phyloP scores from a whole-genome alignment of 768 basidiomycete species.

The Lyophyllum decastes region DNA sequence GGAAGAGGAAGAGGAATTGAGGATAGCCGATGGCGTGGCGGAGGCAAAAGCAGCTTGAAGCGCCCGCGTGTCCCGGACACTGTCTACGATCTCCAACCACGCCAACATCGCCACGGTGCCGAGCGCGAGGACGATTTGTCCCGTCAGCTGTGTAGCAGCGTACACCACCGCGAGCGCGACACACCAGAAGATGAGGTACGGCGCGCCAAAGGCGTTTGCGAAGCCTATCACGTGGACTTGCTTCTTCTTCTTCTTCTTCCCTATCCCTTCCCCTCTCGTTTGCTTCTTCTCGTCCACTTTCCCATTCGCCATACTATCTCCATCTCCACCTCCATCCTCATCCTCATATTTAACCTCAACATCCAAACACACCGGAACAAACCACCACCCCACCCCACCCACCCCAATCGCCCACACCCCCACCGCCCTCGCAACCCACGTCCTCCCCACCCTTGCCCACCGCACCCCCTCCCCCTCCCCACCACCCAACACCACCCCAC shows the following conservation, averaged over 20 bases:
- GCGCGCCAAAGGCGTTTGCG: conserved; percentile 87
- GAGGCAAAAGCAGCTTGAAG: conserved; percentile 55
- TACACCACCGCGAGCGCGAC: conserved; percentile 64
- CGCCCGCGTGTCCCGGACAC: conserved; percentile 67
- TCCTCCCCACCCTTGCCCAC: conserved; percentile 52
- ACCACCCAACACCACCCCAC: conserved; percentile 30
- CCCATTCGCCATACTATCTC: too few species aligned
- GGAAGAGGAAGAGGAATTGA: conserved; percentile 31
- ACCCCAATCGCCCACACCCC: conserved; percentile 52
- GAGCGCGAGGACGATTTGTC: conserved; percentile 75
- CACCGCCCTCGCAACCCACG: conserved; percentile 60
- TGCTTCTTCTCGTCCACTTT: too few species aligned
- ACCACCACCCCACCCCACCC: conserved; percentile 69
- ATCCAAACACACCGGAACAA: conserved; percentile 73
- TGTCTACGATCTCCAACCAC: conserved; percentile 80
- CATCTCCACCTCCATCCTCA: too few species aligned
- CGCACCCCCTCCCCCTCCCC: conserved; percentile 31
- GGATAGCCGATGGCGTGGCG: conserved; percentile 43
- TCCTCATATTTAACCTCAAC: too few species aligned
- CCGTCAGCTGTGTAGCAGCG: conserved; percentile 73
- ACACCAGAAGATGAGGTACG: conserved; percentile 83
- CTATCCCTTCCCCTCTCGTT: conserved; percentile 16
- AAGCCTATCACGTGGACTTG: conserved; percentile 75
- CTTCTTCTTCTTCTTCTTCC: conserved; percentile 20
- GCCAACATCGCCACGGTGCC: conserved; percentile 68